Percentiles rank a stretch among this genome's conserved stretches.
Conservation (phyloP, 495 filamentous ascomycete species). For the Daldinia loculata region DNA sequence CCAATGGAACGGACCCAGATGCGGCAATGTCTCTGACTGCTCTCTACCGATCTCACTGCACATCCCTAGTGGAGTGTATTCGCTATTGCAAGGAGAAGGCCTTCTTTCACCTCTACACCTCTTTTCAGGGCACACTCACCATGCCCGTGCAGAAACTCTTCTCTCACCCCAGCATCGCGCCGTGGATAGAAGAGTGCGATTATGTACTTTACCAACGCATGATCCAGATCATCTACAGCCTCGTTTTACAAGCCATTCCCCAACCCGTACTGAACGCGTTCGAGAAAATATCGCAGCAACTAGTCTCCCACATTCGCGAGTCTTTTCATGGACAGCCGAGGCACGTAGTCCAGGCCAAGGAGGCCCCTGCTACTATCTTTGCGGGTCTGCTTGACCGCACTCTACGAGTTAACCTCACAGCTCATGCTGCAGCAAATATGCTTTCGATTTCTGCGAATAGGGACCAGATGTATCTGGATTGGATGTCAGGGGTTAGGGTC, state of each 20-base stretch:
- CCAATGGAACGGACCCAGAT: conserved; percentile 79
- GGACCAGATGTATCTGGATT: conserved; percentile 93
- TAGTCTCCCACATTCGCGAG: conserved; percentile 77
- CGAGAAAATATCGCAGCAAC: conserved; percentile 79
- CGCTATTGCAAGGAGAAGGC: conserved; percentile 95
- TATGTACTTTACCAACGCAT: conserved; percentile 95
- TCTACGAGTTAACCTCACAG: conserved; percentile 88
- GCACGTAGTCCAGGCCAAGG: conserved; percentile 85
- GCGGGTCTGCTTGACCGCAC: conserved; percentile 83
- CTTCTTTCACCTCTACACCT: conserved; percentile 92
- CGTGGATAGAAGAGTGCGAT: conserved; percentile 95
- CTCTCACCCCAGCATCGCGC: conserved; percentile 77
- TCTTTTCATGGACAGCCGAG: conserved; percentile 82
- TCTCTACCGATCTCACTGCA: conserved; percentile 92
- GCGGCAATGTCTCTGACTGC: conserved; percentile 81
- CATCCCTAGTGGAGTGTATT: conserved; percentile 91
- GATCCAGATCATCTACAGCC: conserved; percentile 84
- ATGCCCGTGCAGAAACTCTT: conserved; percentile 97
- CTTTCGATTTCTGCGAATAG: conserved; percentile 75
- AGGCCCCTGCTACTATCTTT: conserved; percentile 89
- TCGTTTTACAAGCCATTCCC: conserved; percentile 90
- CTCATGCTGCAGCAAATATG: conserved; percentile 83
- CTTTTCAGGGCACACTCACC: conserved; percentile 94
- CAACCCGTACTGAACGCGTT: conserved; percentile 83
- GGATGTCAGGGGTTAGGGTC: conserved; percentile 80